These are phyloP conservation scores for Holtermanniella nyarrowii DNA, from an alignment of 768 basidiomycete species.

Conservation along the genomic window DNA sequence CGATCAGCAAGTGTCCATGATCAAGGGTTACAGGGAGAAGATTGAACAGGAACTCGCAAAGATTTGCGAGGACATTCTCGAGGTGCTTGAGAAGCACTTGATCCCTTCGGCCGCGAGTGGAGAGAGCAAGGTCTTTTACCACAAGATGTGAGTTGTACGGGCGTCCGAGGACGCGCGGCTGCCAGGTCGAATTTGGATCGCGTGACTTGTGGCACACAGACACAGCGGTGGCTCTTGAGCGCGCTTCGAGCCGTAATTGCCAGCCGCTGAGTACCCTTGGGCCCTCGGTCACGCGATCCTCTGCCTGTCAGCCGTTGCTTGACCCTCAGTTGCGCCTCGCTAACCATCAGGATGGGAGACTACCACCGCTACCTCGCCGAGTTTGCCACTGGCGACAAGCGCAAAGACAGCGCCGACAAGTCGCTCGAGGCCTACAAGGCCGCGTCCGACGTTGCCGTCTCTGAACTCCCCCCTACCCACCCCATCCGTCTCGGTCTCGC, in stretches of 20 bases:
- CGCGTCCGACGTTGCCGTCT: conserved; percentile 91
- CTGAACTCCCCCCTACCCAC: conserved; percentile 79
- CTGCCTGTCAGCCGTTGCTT: too few relatives aligned
- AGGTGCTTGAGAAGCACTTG: conserved; percentile 94
- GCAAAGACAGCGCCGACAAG: conserved; percentile 94
- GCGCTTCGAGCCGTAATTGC: too few relatives aligned
- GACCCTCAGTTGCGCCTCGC: too few relatives aligned
- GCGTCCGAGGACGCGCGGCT: too few relatives aligned
- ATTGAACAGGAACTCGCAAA: conserved; percentile 93
- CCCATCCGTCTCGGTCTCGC: conserved; percentile 97
- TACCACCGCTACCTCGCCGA: conserved; percentile 98
- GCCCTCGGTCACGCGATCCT: too few relatives aligned
- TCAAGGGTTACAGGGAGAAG: conserved; percentile 96
- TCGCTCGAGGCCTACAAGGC: conserved; percentile 86
- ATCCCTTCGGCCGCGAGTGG: conserved; percentile 89
- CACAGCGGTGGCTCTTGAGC: too few relatives aligned
- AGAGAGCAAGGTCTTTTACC: conserved; percentile 98
- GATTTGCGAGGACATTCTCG: conserved; percentile 97
- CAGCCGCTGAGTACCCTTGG: conserved; percentile 1
- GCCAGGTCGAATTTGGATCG: too few relatives aligned
- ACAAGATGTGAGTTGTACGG: conserved; percentile 74
- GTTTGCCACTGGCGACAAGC: conserved; percentile 95
- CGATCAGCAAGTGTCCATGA: conserved; percentile 89
- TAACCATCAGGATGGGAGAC: conserved; percentile 76
- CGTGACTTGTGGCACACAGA: too few relatives aligned